Evolutionary conservation across 108 stramenopile species (phyloP).

Genomic region (Schizochytrium sp.): DNA sequence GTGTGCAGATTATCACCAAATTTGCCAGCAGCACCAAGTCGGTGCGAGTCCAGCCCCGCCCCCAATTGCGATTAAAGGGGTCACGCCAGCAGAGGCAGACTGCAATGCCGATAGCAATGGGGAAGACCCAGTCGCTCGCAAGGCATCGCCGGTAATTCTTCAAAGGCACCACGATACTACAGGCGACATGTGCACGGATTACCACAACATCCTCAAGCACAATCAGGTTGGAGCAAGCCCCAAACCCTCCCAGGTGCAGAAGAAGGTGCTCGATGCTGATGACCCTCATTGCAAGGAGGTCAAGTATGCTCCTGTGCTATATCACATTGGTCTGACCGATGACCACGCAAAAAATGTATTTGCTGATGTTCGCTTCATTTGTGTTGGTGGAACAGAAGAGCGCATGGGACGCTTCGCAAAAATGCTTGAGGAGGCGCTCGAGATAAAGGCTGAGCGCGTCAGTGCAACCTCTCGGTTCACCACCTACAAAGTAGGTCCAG

Average conservation of each 20-base stretch:
- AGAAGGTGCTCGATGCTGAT: not conserved
- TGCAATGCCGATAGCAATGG: not conserved
- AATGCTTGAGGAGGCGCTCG: not conserved
- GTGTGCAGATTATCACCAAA: too few relatives aligned
- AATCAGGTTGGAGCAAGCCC: not conserved
- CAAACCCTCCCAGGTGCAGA: not conserved
- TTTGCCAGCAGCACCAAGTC: too few relatives aligned
- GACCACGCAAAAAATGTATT: conserved; percentile 36
- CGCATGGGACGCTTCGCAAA: conserved; percentile 39
- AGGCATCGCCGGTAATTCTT: not conserved
- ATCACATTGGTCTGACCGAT: conserved; percentile 27
- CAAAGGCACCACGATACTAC: not conserved
- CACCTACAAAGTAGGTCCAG: conserved; percentile 38
- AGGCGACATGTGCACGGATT: conserved; percentile 11
- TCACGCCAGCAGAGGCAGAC: not conserved
- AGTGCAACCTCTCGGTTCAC: not conserved
- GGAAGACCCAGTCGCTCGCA: not conserved
- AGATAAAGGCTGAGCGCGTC: not conserved
- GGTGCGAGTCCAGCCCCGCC: too few relatives aligned
- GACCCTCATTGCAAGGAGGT: not conserved
- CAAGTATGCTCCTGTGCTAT: conserved; percentile 31
- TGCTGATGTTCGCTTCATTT: conserved; percentile 44
- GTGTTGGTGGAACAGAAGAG: conserved; percentile 44
- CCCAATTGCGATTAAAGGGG: too few relatives aligned
- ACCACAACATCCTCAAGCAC: not conserved